Evolutionary conservation across 768 basidiomycete species (phyloP), one percentile per base, ranked within the genome.

Genomic region (Pisolithus microcarpus): DNA sequence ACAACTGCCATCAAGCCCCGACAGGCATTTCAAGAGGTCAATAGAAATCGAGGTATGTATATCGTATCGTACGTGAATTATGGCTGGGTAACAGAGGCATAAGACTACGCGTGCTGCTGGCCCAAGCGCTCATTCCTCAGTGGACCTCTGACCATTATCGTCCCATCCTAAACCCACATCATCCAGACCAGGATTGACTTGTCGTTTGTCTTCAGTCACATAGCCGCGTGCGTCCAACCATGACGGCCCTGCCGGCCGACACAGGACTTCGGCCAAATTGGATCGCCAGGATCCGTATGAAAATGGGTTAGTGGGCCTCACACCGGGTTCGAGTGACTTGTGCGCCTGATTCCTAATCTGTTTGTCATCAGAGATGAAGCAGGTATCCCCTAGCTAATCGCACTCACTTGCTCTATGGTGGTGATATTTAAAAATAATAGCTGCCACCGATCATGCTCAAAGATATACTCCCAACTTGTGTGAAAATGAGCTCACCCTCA

Each of bases 331-430:
- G 43, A 92, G 69, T 26, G 76, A 73, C 56, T 82, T 84, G 65
- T 91, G 87, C 16, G 89, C 88, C 67, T 87, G 83, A 56, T 86
- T 89, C 52, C 93, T 82, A 58, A 95, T 91, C 86, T 91, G 62
- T 46, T 7, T 16, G 44, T 48, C 48, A 42, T 39, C 46, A 42
- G 52, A 51, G 51, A 47, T 51, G 45, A 19, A 49, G 57, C 44
- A 57, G 42, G 43, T 38, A 40, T 13, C 5, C 21, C 21, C 11
- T 34, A 15, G 34, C 13, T 13, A 15, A 43, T 50, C 48, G 42
- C 62, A 46, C 81, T 67, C 65, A 87, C 87, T 78, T 92, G 91
- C 71, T 97, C 94, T 54, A 97, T 92, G n/a, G 93, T 97, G 8
- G 94, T 96, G 34, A 91, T 76, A 66, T 95, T 94, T 55, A 92